phyloP scores from a whole-genome alignment of 208 protist species.

The Zelonia costaricensis region DNA sequence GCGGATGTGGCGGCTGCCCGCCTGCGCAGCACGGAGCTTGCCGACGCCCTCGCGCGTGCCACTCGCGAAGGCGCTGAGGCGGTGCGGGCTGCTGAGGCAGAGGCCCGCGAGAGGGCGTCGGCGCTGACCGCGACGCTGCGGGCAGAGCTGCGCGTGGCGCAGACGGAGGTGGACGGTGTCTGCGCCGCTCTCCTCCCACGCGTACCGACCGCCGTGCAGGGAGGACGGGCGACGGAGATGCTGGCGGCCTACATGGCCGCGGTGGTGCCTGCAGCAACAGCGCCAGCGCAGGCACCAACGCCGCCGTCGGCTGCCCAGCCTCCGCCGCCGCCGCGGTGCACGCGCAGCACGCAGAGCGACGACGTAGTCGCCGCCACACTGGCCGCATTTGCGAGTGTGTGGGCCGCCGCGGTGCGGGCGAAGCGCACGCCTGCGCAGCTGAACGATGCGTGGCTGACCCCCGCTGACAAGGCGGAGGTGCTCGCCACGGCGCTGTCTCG shows the following conservation, averaged over 20 bases:
- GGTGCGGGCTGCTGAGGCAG: background rate
- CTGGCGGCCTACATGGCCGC: too few species aligned
- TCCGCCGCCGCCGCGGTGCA: background rate
- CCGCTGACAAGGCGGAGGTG: slow-evolving; percentile 21
- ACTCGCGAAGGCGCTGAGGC: background rate
- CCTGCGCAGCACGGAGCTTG: background rate
- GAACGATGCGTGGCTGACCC: slow-evolving; percentile 22
- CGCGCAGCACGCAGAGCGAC: slow-evolving; percentile 13
- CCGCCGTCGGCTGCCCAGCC: background rate
- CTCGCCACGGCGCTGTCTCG: background rate
- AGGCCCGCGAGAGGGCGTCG: background rate
- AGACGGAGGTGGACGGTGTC: slow-evolving; percentile 2
- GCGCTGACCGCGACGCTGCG: background rate
- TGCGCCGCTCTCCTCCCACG: background rate
- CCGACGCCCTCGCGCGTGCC: background rate
- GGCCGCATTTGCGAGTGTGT: slow-evolving; percentile 10
- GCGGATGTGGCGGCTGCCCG: slow-evolving; percentile 1
- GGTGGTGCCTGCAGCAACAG: too few species aligned
- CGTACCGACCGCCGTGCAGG: too few species aligned
- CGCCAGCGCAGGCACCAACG: background rate
- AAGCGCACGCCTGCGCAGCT: slow-evolving; percentile 5
- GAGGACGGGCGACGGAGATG: background rate
- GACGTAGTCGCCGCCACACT: slow-evolving; percentile 7
- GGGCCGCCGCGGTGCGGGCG: slow-evolving; percentile 6
- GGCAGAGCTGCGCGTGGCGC: background rate